phyloP scores from a whole-genome alignment of 192 early-diverging fungal species.

The Gryganskiella cystojenkinii region DNA sequence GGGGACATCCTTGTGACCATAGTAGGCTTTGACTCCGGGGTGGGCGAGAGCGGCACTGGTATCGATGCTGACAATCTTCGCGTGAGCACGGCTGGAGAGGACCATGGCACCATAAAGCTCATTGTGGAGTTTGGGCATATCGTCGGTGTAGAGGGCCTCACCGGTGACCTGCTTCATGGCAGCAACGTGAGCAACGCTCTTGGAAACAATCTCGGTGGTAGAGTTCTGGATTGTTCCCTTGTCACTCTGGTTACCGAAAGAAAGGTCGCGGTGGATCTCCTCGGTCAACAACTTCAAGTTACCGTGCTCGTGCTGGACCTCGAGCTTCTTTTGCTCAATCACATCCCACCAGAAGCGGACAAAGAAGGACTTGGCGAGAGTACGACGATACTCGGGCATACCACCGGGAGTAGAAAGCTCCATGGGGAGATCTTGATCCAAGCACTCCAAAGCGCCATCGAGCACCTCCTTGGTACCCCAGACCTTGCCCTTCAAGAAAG shows the following conservation, averaged over 20 bases:
- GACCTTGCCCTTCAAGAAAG: constrained; percentile 57
- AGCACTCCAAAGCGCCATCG: constrained; percentile 52
- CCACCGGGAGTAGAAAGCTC: constrained; percentile 68
- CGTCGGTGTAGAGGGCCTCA: constrained; percentile 85
- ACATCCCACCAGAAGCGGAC: constrained; percentile 75
- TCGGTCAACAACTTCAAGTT: constrained; percentile 49
- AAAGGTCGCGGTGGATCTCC: constrained; percentile 58
- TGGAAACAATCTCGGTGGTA: constrained; percentile 38
- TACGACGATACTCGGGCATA: constrained; percentile 75
- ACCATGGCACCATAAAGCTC: constrained; percentile 81
- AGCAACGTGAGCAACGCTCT: constrained; percentile 72
- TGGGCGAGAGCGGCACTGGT: constrained; percentile 64
- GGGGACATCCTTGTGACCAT: constrained; percentile 76
- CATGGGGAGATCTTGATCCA: constrained; percentile 56
- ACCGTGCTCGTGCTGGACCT: constrained; percentile 37
- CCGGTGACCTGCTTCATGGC: constrained; percentile 89
- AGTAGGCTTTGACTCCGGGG: constrained; percentile 75
- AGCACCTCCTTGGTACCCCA: constrained; percentile 67
- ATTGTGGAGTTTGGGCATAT: constrained; percentile 76
- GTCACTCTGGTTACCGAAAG: constrained; percentile 55
- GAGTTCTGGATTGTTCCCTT: constrained; percentile 60
- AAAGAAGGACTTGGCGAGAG: constrained; percentile 69
- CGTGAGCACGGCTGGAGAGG: constrained; percentile 72
- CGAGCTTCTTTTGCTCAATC: constrained; percentile 37
- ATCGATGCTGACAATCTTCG: constrained; percentile 74